Conservation (phyloP, 1,284 basidiomycete genomes). For the Ganoderma meredithae region DNA sequence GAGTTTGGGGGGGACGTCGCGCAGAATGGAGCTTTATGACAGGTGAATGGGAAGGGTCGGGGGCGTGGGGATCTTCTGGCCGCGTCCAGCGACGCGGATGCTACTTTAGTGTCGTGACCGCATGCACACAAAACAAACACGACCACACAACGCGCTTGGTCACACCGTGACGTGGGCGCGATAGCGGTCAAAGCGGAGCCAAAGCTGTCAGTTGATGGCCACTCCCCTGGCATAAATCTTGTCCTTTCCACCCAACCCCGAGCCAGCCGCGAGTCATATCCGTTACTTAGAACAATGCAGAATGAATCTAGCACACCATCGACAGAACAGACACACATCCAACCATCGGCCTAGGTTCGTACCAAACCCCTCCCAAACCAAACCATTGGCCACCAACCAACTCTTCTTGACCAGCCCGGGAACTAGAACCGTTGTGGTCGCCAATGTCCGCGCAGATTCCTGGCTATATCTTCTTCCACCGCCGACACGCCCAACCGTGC, state of each 20-base stretch:
- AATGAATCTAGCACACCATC: background rate
- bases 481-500: conserved; percentile 35
- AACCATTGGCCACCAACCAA: background rate
- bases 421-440: conserved; percentile 58
- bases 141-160: conserved; percentile 31
- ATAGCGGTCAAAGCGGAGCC: background rate
- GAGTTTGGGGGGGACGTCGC: conserved; percentile 8
- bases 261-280: no score
- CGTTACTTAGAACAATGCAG: no score
- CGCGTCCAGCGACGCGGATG: conserved; percentile 19
- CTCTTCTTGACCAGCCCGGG: background rate
- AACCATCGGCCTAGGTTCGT: background rate
- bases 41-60: background rate
- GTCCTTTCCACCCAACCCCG: no score
- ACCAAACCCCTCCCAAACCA: no score
- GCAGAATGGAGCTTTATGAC: background rate
- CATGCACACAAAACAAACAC: conserved; percentile 19
- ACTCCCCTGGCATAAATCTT: background rate
- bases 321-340: background rate
- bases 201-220: background rate
- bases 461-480: conserved; percentile 66
- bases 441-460: conserved; percentile 65
- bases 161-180: conserved; percentile 28
- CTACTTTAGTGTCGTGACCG: conserved; percentile 20
- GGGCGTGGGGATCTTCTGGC: conserved; percentile 12